Conservation (phyloP, 192 early-diverging fungal species). For the Podila horticola region DNA sequence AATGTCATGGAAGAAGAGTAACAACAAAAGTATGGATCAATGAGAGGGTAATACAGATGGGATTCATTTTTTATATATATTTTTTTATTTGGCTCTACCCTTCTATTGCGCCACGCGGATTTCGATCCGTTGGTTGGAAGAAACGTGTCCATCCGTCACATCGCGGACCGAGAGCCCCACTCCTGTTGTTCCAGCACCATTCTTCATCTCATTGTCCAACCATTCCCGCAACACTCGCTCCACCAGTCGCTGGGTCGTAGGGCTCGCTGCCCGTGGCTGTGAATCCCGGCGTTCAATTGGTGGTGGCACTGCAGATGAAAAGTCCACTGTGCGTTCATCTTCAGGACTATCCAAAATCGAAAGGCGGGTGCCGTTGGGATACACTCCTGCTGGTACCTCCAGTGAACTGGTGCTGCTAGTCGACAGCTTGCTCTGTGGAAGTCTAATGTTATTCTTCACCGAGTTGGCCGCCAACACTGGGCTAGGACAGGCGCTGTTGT, state of each 20-base stretch:
- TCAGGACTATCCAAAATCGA: not conserved
- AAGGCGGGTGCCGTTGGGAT: not conserved
- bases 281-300: slow-evolving; percentile 4
- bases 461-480: slow-evolving; percentile 2
- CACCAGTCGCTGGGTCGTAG: slow-evolving; percentile 58
- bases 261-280: slow-evolving; percentile 42
- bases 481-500: slow-evolving; percentile 5
- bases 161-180: slow-evolving; percentile 27
- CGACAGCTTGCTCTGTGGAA: not conserved
- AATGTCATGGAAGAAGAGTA: too few relatives aligned
- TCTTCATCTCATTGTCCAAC: slow-evolving; percentile 53
- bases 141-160: slow-evolving; percentile 15
- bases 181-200: slow-evolving; percentile 22
- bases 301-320: not conserved
- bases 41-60: too few relatives aligned
- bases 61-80: too few relatives aligned
- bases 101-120: slow-evolving; percentile 9
- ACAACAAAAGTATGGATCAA: too few relatives aligned
- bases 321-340: not conserved
- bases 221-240: slow-evolving; percentile 57
- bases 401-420: not conserved
- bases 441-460: not conserved
- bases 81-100: too few relatives aligned
- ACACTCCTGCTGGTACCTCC: not conserved
- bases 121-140: not conserved